Evolutionary conservation across 2,329 filamentous ascomycete genomes (phyloP), one percentile per base, ranked within the genome.

Genomic region (Rhynchosporium agropyri): DNA sequence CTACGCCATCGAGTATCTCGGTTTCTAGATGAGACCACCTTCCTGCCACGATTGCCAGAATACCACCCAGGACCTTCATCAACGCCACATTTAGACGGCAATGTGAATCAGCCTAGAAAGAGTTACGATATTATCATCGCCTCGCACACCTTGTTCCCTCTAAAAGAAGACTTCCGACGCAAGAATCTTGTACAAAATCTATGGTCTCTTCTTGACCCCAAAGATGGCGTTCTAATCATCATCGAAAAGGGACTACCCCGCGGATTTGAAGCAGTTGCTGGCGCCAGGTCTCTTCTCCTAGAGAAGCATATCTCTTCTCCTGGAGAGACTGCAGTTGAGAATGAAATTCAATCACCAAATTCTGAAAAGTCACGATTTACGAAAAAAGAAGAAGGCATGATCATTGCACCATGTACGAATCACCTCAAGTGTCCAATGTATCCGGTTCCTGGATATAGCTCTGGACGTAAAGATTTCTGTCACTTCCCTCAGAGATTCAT

Each of bases 381-480:
- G 50, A 77, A 82, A 49, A 83, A 83, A 40, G 86, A 88, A 66
- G 77, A 78, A 0, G 87, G 87, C 60, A 85, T 87, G 78, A 86
- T 90, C 59, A 76, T 90, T 61, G 87, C 87, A 3, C 87, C 87
- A 72, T 99, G 95, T 79, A 97, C 95, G 0, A 98, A 92, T 75
- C 95, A 99, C 75, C 80, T 82, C 8, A 82, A 83, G 62, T 99
- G 95, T 69, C 95, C 95, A 0, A 96, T 99, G 90, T 97, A 97
- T 74, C 80, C 83, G 26, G 80, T 82, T 0, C 83, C 88, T 0
- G 92, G 92, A 0, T 80, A 89, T 60, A 86, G 85, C 60, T 79
- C 79, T 33, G 91, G 92, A 5, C 86, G 94, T 61, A 93, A 92
- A 71, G 93, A 98, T 73, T 95, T 89, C 73, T 99, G 95, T 76